Base-by-base conservation (phyloP, 2,329 filamentous ascomycete species). In the Pyricularia sp. region DNA sequence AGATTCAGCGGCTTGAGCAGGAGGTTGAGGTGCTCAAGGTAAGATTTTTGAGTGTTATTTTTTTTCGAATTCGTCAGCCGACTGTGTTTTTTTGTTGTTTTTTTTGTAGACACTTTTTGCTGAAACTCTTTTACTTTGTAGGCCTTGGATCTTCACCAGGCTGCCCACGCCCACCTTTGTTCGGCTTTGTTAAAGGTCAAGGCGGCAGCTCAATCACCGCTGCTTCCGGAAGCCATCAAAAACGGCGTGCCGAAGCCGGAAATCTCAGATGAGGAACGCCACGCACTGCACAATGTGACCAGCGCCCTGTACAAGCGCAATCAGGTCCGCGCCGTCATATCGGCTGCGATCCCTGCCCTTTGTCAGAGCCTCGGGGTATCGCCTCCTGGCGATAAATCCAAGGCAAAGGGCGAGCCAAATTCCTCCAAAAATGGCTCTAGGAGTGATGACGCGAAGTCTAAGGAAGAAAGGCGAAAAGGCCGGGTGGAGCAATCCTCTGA, bases 1-100 rank as follows among this genome's bases (percentile, higher is more conserved):
- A 86, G 70, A 76, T 83, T 26, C 76, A 78, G 66, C 79, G 88
- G 24, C 76, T 93, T 35, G 83, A 90, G 67, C 81, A 82, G 40
- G 89, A 86, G 71, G 72, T 85, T 60, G 73, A 77, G 0, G 80
- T 84, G 9, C 72, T 86, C 13, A 86, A 64, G 61, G 61, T 62
- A 53, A 44, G 33, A 40, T 35, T 61, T 1, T 9, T 9, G 10
- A 84, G 66, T 7, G 3, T 4, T 19, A 9, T 4, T 55, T 10
- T 22, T 26, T 24, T 24, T 35, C 65, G n/a, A 44, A 61, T 30
- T 22, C 24, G 40, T 49, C 9, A 13, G 19, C 24, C 1, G 10
- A 26, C 28, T 28, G 12, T 1, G 5, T 13, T 28, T 12, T 60
- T 60, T 60, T 60, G n/a, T 12, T 1, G 5, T 13, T 28, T 12